These are phyloP conservation scores for Curvularia verruculosa DNA, from an alignment of 2,329 filamentous ascomycete species.

Conservation along the genomic window DNA sequence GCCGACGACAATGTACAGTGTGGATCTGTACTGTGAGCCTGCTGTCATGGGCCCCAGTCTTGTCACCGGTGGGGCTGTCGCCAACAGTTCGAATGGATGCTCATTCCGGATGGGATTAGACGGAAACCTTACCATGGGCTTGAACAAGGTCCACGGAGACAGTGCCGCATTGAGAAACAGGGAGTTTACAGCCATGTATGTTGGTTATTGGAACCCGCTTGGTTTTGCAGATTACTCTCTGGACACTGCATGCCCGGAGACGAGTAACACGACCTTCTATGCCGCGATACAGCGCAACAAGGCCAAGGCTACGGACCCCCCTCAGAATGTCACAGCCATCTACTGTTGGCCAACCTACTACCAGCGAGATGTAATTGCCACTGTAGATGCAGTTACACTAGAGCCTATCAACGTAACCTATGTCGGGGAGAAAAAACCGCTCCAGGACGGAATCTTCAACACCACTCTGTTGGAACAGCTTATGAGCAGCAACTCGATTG, in stretches of 20 bases:
- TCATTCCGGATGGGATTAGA: conserved; percentile 2
- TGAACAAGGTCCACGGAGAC: background rate
- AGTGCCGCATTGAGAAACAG: conserved; percentile 1
- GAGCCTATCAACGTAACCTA: conserved; percentile 19
- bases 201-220: conserved; percentile 51
- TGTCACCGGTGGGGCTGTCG: background rate
- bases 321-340: conserved; percentile 26
- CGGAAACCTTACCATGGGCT: conserved; percentile 23
- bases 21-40: conserved; percentile 45
- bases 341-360: conserved; percentile 50
- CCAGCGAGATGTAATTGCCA: conserved; percentile 53
- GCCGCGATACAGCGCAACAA: conserved; percentile 16
- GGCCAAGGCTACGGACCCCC: conserved; percentile 15
- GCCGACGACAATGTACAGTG: conserved; percentile 38
- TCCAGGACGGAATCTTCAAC: conserved; percentile 46
- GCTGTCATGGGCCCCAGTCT: background rate
- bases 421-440: conserved; percentile 25
- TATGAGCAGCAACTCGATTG: conserved; percentile 12
- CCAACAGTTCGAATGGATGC: conserved; percentile 1
- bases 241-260: conserved; percentile 39
- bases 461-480: conserved; percentile 47
- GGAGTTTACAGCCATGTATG: conserved; percentile 48
- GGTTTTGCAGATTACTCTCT: conserved; percentile 42
- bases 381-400: conserved; percentile 33
- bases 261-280: conserved; percentile 42